Evolutionary conservation across 192 early-diverging fungal genomes (phyloP), one percentile per base, ranked within the genome.

Genomic region (Coemansia sp.): DNA sequence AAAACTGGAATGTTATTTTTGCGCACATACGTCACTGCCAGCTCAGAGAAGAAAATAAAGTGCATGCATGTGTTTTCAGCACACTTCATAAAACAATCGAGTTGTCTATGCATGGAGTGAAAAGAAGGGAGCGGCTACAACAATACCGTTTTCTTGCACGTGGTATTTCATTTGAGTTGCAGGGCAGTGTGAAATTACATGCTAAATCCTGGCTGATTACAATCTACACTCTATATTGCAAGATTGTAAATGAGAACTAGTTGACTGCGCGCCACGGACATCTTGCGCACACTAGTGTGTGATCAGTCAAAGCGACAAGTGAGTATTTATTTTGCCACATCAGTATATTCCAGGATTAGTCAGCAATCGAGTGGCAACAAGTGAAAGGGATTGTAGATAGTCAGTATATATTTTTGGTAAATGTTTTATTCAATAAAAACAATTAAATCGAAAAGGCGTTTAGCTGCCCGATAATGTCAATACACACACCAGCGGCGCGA

Each of bases 401-500:
- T 32, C 29, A 32, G 32, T 32, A 32, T 8, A 32, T 32, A 1
- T 32, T 32, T 4, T 27, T 32, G 32, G 32, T 32, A 29, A 56
- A 56, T 29, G 21, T 53, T 24, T 21, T 53, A 24, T 53, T 11
- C 3, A 45, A n/a, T 45, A 12, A 45, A 45, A 45, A 8, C 48
- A 39, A 10, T 17, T 59, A 59, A 4, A 59, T 59, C 15, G 70
- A 71, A 53, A 79, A 74, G 22, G 77, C 71, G 15, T 74, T 72
- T 2, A 80, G 35, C 8, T 80, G 77, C 7, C 72, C 77, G 45
- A 80, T 37, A 5, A 74, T 57, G 39, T 80, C 77, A 4, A 60
- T 59, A 23, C 72, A 73, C 27, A 67, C 38, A n/a, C 55, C 49
- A 11, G 65, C 61, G 2, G 72, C 77, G 1, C 35, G 60, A 27